These are phyloP conservation scores for Herpetomonas samuelpessoai DNA, from an alignment of 208 protist genomes.

Conservation along the genomic window DNA sequence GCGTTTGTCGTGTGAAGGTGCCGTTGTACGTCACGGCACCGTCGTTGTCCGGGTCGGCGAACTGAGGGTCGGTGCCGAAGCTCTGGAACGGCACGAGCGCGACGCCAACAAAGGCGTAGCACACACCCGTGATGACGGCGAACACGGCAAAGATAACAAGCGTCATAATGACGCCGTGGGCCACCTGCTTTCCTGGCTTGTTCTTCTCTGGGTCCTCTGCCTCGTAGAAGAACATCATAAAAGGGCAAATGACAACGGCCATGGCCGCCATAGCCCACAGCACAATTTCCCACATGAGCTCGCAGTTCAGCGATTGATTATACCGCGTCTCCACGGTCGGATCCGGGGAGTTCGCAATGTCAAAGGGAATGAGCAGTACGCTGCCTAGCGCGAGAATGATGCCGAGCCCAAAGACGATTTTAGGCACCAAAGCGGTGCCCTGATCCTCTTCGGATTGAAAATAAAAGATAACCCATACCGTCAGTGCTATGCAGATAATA, in stretches of 20 bases:
- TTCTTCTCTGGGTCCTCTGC: conserved; percentile 87
- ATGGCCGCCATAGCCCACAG: conserved; percentile 70
- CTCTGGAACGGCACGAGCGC: conserved; percentile 32
- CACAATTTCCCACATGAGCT: conserved; percentile 87
- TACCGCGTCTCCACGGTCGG: conserved; percentile 52
- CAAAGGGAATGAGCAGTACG: conserved; percentile 91
- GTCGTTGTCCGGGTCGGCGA: conserved; percentile 12
- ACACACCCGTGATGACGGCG: conserved; percentile 43
- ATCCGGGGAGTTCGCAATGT: conserved; percentile 87
- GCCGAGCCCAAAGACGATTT: conserved; percentile 71
- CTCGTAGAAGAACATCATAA: conserved; percentile 94
- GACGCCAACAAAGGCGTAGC: conserved; percentile 53
- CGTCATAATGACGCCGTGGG: conserved; percentile 71
- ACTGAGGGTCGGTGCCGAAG: conserved; percentile 35
- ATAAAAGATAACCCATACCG: conserved; percentile 66
- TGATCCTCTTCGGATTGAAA: conserved; percentile 75
- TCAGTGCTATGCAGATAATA: conserved; percentile 51
- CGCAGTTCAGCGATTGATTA: conserved; percentile 71
- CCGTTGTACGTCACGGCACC: conserved; percentile 14
- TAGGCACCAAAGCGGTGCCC: conserved; percentile 37
- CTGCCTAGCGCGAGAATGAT: conserved; percentile 72
- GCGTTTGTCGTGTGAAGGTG: conserved; percentile 11
- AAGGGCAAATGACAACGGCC: conserved; percentile 85
- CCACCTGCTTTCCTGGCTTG: conserved; percentile 39
- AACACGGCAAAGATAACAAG: conserved; percentile 60